A percentile compares a stretch with the other conserved stretches of the same genome.
Evolutionary conservation across 176 grass and related monocot genomes (phyloP).

Genomic region (Aegilops bicornis): DNA sequence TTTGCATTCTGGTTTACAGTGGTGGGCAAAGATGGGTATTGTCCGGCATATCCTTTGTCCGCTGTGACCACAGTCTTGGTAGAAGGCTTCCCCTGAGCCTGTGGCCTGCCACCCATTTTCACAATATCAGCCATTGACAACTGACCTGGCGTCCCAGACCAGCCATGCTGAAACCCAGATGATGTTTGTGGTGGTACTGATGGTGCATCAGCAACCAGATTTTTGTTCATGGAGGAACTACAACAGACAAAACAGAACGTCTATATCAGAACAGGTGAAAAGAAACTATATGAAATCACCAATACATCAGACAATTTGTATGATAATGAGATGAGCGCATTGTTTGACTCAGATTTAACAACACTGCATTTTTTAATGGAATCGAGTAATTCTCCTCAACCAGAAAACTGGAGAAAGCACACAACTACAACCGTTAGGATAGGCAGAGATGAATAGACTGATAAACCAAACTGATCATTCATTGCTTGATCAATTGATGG

Average conservation of each 20-base stretch:
- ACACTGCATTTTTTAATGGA: neutral
- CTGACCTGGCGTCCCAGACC: constrained; percentile 76
- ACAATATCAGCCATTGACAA: constrained; percentile 97
- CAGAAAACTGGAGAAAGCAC: neutral
- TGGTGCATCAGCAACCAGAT: constrained; percentile 50
- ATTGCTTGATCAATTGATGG: constrained; percentile 1
- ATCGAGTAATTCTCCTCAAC: neutral
- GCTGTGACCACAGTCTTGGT: constrained; percentile 41
- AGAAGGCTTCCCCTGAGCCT: constrained; percentile 61
- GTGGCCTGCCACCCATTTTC: constrained; percentile 72
- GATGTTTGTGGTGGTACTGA: constrained; percentile 52
- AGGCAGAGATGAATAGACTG: neutral
- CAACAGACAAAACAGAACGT: constrained; percentile 33
- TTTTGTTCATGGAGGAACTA: constrained; percentile 49
- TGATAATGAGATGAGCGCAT: neutral
- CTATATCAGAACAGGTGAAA: constrained; percentile 11
- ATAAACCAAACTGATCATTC: neutral
- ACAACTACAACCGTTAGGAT: neutral
- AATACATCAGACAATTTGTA: neutral
- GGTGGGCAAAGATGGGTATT: constrained; percentile 65
- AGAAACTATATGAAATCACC: neutral
- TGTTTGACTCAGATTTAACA: neutral
- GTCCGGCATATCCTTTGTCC: constrained; percentile 61
- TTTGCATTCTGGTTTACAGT: constrained; percentile 37
- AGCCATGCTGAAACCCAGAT: constrained; percentile 69